phyloP scores from a whole-genome alignment of 257 asterid genomes.

The Linderniella brevidens region DNA sequence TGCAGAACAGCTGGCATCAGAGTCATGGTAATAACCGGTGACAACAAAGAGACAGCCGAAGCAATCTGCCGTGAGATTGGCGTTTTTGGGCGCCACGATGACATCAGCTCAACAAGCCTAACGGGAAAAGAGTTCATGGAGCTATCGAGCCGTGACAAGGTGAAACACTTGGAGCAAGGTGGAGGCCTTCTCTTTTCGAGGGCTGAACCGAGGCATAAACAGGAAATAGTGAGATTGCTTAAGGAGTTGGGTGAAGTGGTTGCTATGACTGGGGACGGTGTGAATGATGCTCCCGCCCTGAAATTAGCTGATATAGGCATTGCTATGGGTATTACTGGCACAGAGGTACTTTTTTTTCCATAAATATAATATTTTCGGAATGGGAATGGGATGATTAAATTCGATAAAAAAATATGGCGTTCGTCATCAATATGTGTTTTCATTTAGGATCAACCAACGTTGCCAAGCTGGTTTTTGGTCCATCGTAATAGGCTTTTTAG shows the following conservation, averaged over 20 bases:
- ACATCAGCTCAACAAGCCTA: constrained; percentile 57
- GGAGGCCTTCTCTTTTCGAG: constrained; percentile 98
- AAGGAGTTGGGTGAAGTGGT: constrained; percentile 96
- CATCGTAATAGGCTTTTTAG: not conserved
- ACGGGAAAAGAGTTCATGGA: constrained; percentile 89
- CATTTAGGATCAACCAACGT: not conserved
- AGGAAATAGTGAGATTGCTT: constrained; percentile 92
- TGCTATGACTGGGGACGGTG: constrained; percentile 99
- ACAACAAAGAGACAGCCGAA: constrained; percentile 90
- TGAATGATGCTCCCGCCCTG: constrained; percentile 91
- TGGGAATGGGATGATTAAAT: too few relatives aligned
- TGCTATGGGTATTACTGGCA: constrained; percentile 97
- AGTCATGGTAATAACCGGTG: constrained; percentile 98
- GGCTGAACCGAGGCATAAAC: constrained; percentile 99
- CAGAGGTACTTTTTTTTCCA: constrained; percentile 55
- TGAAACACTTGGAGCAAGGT: constrained; percentile 38
- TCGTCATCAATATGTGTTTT: not conserved
- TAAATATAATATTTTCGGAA: too few relatives aligned
- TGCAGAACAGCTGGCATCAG: constrained; percentile 96
- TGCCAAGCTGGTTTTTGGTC: not conserved
- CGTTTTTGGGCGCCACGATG: constrained; percentile 67
- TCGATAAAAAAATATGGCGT: too few relatives aligned
- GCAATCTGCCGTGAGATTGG: constrained; percentile 95
- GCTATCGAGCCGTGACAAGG: constrained; percentile 35
- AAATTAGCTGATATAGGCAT: constrained; percentile 96